Conservation (phyloP, 169 alveolate genomes). For the Eimeria sp. region DNA sequence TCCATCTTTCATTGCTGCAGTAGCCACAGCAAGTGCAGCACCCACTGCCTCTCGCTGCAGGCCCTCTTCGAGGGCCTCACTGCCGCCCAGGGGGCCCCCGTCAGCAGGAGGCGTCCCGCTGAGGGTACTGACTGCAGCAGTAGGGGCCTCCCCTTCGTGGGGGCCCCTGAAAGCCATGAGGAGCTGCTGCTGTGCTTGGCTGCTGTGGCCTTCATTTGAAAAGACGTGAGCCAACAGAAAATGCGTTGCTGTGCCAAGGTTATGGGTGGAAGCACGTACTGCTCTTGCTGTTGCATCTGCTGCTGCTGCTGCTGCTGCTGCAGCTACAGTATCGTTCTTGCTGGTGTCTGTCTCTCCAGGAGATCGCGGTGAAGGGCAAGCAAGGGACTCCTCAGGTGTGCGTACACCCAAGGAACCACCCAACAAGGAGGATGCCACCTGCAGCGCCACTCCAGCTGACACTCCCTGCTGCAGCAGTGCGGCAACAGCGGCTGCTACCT, state of each 20-base stretch:
- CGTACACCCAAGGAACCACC: background rate
- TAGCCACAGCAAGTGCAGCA: constrained; percentile 23
- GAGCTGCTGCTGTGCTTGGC: constrained; percentile 1
- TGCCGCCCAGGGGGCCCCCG: background rate
- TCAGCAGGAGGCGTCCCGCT: background rate
- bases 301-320: constrained; percentile 25
- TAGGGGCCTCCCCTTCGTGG: background rate
- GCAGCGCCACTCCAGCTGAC: background rate
- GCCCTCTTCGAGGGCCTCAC: background rate
- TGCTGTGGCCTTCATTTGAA: constrained; percentile 33
- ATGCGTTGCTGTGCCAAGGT: background rate
- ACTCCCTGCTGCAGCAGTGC: constrained; percentile 62
- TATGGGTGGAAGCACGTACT: background rate
- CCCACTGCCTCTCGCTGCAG: constrained; percentile 33
- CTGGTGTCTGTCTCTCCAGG: background rate
- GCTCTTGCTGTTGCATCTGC: no score
- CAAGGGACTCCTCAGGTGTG: background rate
- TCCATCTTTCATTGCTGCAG: constrained; percentile 32
- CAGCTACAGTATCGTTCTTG: background rate
- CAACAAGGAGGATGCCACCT: background rate
- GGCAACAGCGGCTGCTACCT: constrained; percentile 23
- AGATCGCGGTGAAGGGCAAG: no score
- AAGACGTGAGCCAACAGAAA: constrained; percentile 16
- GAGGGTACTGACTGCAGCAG: background rate
- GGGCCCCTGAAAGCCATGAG: background rate